phyloP scores from a whole-genome alignment of 1,139 yeast species.

The Candida mesenterica region DNA sequence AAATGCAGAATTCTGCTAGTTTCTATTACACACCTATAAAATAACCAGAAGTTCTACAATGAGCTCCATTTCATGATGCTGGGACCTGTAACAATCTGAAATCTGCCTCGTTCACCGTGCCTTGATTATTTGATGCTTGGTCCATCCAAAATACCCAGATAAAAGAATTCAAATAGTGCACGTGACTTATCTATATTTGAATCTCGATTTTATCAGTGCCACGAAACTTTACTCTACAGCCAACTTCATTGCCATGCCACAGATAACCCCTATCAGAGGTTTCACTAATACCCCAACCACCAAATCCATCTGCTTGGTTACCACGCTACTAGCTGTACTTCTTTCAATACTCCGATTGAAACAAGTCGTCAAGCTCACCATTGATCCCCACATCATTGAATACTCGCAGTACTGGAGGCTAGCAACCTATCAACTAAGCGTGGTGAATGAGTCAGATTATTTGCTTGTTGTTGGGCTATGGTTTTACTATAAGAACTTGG shows the following conservation, averaged over 20 bases:
- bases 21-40: no score
- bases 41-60: no score
- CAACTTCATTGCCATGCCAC: slow-evolving; percentile 4
- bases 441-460: slow-evolving; percentile 66
- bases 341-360: slow-evolving; percentile 58
- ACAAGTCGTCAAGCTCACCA: slow-evolving; percentile 49
- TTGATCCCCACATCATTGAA: slow-evolving; percentile 58
- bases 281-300: slow-evolving; percentile 62
- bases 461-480: slow-evolving; percentile 50
- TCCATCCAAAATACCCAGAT: no score
- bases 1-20: no score
- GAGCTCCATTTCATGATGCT: no score
- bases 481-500: slow-evolving; percentile 62
- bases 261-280: slow-evolving; percentile 45
- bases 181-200: no score
- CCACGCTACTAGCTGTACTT: slow-evolving; percentile 47
- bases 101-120: no score
- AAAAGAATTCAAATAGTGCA: no score
- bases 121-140: no score
- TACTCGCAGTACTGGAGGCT: slow-evolving; percentile 73
- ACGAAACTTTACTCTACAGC: no score
- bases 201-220: no score
- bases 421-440: slow-evolving; percentile 52
- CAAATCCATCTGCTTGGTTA: slow-evolving; percentile 37
- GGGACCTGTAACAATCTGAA: no score